Evolutionary conservation across 371 early-diverging fungal genomes (phyloP).

Genomic region (Mucor indicus): DNA sequence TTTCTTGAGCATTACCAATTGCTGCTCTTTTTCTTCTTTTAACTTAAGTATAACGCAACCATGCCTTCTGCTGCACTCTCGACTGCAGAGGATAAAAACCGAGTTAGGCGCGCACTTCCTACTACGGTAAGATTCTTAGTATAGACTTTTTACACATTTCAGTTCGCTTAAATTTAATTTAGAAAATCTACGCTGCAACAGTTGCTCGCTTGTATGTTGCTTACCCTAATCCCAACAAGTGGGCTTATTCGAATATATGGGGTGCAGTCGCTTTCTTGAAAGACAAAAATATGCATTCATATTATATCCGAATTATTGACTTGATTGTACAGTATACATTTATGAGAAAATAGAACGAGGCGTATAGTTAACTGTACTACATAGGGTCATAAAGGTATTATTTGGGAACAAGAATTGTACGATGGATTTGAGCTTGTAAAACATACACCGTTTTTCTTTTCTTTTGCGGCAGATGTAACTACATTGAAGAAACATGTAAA

Average conservation of each 20-base stretch:
- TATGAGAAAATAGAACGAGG: no score
- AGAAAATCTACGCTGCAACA: slow-evolving; percentile 84
- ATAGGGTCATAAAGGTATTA: slow-evolving; percentile 56
- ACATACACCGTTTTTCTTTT: slow-evolving; percentile 83
- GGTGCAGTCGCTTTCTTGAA: slow-evolving; percentile 78
- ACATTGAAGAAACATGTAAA: not conserved
- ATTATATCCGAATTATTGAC: slow-evolving; percentile 78
- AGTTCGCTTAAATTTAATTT: slow-evolving; percentile 3
- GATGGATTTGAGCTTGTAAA: slow-evolving; percentile 71
- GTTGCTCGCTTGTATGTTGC: slow-evolving; percentile 86
- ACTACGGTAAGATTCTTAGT: slow-evolving; percentile 31
- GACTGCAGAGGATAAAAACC: slow-evolving; percentile 49
- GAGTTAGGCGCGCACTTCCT: slow-evolving; percentile 45
- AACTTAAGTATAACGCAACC: not conserved
- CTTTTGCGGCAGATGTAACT: slow-evolving; percentile 82
- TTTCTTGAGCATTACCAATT: no score
- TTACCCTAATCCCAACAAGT: slow-evolving; percentile 64
- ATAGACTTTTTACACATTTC: not conserved
- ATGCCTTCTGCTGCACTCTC: slow-evolving; percentile 48
- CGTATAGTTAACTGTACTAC: not conserved
- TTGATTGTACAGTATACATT: slow-evolving; percentile 56
- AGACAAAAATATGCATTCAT: slow-evolving; percentile 60
- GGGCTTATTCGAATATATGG: slow-evolving; percentile 77
- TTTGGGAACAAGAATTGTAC: slow-evolving; percentile 86
- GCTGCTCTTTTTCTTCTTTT: not conserved